Evolutionary conservation across 1,139 yeast genomes (phyloP).

Genomic region (Debaryomycetaceae sp.): DNA sequence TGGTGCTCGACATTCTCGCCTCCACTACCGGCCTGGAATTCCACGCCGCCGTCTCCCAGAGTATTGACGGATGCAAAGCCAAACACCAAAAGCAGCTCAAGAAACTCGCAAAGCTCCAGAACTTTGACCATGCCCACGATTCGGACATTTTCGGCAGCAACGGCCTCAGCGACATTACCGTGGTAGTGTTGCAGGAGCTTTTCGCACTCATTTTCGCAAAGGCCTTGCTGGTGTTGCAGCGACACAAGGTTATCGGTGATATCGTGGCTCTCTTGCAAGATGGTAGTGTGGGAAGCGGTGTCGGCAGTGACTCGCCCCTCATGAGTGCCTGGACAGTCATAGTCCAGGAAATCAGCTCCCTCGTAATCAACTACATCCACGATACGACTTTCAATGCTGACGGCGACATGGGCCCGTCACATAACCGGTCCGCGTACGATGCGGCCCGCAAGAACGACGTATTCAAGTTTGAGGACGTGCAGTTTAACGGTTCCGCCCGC

Average conservation of each 20-base stretch:
- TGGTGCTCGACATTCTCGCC: constrained; percentile 44
- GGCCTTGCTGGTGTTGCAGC: constrained; percentile 54
- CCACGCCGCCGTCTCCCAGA: constrained; percentile 43
- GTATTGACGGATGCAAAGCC: constrained; percentile 54
- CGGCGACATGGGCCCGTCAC: constrained; percentile 1
- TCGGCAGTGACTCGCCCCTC: constrained; percentile 19
- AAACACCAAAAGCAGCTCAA: constrained; percentile 24
- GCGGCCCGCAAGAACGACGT: constrained; percentile 19
- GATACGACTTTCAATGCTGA: constrained; percentile 6
- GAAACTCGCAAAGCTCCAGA: constrained; percentile 22
- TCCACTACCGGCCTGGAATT: constrained; percentile 33
- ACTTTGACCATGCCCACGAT: constrained; percentile 13
- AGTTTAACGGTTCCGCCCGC: constrained; percentile 20
- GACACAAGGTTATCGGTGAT: constrained; percentile 56
- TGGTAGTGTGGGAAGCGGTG: background rate
- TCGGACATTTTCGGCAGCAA: constrained; percentile 15
- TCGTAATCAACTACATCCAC: constrained; percentile 48
- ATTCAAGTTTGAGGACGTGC: constrained; percentile 41
- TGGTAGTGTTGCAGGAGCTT: constrained; percentile 54
- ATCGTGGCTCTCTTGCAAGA: constrained; percentile 19
- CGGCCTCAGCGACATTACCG: constrained; percentile 35
- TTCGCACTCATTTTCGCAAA: constrained; percentile 60
- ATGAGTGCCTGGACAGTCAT: constrained; percentile 47
- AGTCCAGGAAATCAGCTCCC: constrained; percentile 44
- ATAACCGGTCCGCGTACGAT: constrained; percentile 9